These are phyloP conservation scores for Phalaenopsis equestris DNA, from an alignment of 106 monocot genomes.

Conservation along the genomic window DNA sequence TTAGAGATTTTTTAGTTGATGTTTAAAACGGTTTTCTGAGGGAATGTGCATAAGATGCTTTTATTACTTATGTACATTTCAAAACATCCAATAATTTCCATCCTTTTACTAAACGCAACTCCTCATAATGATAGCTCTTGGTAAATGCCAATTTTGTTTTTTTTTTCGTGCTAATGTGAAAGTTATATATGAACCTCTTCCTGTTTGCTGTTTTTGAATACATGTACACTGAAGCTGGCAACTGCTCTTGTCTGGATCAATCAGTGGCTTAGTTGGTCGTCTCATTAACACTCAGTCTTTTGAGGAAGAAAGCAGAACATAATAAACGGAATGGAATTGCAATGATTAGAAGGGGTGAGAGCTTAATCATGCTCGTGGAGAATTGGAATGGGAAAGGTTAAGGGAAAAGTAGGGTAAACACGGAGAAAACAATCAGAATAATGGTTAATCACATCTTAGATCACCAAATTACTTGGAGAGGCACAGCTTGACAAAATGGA, in stretches of 20 bases:
- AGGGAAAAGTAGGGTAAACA: not conserved
- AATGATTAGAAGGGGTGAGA: not conserved
- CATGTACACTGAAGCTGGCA: too few relatives aligned
- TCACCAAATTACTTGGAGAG: not conserved
- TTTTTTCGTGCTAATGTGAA: not conserved
- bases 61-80: not conserved
- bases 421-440: not conserved
- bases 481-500: not conserved
- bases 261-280: too few relatives aligned
- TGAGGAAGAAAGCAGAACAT: not conserved
- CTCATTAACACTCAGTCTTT: too few relatives aligned
- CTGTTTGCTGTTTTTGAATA: too few relatives aligned
- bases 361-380: too few relatives aligned
- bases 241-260: too few relatives aligned
- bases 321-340: not conserved
- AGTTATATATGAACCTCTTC: not conserved
- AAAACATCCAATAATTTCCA: not conserved
- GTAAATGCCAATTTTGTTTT: not conserved
- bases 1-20: not conserved
- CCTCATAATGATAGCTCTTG: not conserved
- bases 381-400: not conserved
- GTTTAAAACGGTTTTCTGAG: not conserved
- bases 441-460: not conserved
- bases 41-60: not conserved
- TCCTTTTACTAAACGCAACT: not conserved